These are phyloP conservation scores for Babesia bovis DNA, from an alignment of 169 alveolate species.

Conservation along the genomic window DNA sequence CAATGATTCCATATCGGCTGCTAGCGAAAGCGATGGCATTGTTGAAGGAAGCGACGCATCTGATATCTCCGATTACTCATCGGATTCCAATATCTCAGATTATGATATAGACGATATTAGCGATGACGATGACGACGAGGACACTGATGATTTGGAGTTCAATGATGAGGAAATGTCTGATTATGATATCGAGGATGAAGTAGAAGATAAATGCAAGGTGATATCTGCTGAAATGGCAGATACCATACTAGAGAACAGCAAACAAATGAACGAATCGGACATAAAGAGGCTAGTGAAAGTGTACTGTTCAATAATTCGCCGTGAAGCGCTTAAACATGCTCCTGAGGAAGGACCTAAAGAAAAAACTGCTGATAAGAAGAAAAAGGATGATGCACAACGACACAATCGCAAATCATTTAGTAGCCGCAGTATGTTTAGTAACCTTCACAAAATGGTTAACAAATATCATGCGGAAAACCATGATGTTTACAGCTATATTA, in stretches of 20 bases:
- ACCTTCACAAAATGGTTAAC: not conserved
- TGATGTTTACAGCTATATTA: conserved; percentile 45
- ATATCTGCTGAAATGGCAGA: conserved; percentile 24
- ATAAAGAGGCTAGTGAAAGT: conserved; percentile 18
- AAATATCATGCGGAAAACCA: conserved; percentile 9
- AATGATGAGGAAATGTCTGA: conserved; percentile 9
- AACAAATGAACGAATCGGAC: not conserved
- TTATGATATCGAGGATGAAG: conserved; percentile 36
- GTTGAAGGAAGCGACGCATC: conserved; percentile 7
- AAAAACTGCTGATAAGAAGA: not conserved
- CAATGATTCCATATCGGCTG: not conserved
- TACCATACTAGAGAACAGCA: conserved; percentile 19
- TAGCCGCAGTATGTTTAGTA: conserved; percentile 14
- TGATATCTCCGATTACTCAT: conserved; percentile 13
- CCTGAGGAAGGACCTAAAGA: not conserved
- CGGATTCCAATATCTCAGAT: conserved; percentile 17
- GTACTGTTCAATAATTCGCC: conserved; percentile 32
- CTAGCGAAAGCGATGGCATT: not conserved
- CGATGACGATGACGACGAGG: conserved; percentile 24
- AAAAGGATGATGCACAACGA: not conserved
- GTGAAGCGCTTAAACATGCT: conserved; percentile 1
- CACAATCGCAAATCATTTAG: conserved; percentile 1
- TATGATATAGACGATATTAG: conserved; percentile 42
- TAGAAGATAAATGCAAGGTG: conserved; percentile 14
- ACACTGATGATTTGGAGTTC: conserved; percentile 11